phyloP scores from a whole-genome alignment of 331 rosid species.

The Pyrus hybrid region DNA sequence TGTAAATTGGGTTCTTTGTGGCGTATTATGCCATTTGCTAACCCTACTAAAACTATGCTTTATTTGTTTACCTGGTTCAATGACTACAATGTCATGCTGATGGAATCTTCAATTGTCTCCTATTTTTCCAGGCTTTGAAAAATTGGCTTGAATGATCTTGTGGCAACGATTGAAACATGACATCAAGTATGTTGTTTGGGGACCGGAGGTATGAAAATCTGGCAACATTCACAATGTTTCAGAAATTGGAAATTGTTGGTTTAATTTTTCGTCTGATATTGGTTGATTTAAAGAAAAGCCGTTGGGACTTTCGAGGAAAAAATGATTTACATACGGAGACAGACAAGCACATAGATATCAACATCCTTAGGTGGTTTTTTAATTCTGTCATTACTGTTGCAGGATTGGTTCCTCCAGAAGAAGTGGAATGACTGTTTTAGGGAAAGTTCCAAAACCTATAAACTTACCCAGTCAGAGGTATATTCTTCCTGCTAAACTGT shows the following conservation, averaged over 20 bases:
- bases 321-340: neutral
- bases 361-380: neutral
- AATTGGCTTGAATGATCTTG: conserved; percentile 74
- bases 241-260: too few relatives aligned
- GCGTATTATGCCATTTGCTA: neutral
- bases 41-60: neutral
- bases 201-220: conserved; percentile 59
- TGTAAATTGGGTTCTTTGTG: neutral
- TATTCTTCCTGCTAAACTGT: conserved; percentile 13
- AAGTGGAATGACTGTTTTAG: conserved; percentile 85
- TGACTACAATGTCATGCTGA: neutral
- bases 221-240: neutral
- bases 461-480: conserved; percentile 98
- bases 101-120: neutral
- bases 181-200: conserved; percentile 76
- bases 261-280: too few relatives aligned
- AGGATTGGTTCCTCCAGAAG: conserved; percentile 83
- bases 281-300: too few relatives aligned
- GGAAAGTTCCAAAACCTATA: conserved; percentile 93
- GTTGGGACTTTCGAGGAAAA: too few relatives aligned
- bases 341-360: neutral
- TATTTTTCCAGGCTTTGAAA: conserved; percentile 37
- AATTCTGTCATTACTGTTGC: conserved; percentile 16
- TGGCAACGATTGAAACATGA: conserved; percentile 42
- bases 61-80: neutral